Evolutionary conservation across 1,284 basidiomycete species (phyloP).

Genomic region (Flammula alnicola): DNA sequence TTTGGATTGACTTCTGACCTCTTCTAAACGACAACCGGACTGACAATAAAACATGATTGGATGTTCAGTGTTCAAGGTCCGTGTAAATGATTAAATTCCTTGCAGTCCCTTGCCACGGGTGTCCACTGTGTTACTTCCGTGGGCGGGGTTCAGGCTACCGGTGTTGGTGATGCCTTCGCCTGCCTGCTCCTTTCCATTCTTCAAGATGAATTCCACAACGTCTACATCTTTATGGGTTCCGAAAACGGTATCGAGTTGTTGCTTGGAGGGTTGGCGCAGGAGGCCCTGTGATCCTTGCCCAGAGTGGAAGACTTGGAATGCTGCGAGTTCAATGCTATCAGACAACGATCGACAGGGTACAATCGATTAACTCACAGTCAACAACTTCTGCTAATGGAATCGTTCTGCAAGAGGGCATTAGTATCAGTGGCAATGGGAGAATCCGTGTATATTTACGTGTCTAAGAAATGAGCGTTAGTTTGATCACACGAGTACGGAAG

Average conservation of each 20-base stretch:
- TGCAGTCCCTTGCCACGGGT: slow-evolving; percentile 39
- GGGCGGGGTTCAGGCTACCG: slow-evolving; percentile 26
- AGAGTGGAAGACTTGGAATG: slow-evolving; percentile 58
- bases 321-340: slow-evolving; percentile 32
- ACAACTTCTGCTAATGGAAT: slow-evolving; percentile 73
- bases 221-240: slow-evolving; percentile 68
- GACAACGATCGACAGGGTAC: neutral
- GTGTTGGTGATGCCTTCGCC: slow-evolving; percentile 44
- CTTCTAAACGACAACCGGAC: no score
- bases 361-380: slow-evolving; percentile 60
- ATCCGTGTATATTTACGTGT: slow-evolving; percentile 57
- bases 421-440: neutral
- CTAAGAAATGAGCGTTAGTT: slow-evolving; percentile 39
- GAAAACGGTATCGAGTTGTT: slow-evolving; percentile 76
- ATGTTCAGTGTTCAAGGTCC: no score
- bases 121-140: slow-evolving; percentile 48
- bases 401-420: slow-evolving; percentile 44
- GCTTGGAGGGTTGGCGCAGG: slow-evolving; percentile 72
- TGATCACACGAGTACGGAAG: neutral
- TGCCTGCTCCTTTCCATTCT: slow-evolving; percentile 62
- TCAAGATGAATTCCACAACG: slow-evolving; percentile 60
- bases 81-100: neutral
- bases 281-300: slow-evolving; percentile 74
- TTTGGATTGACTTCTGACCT: no score
- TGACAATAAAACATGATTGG: no score